A percentile compares a stretch with the other conserved stretches of the same genome.
These are phyloP conservation scores for Cupressus sempervirens DNA, from an alignment of 75 land plant species.

Conservation along the genomic window DNA sequence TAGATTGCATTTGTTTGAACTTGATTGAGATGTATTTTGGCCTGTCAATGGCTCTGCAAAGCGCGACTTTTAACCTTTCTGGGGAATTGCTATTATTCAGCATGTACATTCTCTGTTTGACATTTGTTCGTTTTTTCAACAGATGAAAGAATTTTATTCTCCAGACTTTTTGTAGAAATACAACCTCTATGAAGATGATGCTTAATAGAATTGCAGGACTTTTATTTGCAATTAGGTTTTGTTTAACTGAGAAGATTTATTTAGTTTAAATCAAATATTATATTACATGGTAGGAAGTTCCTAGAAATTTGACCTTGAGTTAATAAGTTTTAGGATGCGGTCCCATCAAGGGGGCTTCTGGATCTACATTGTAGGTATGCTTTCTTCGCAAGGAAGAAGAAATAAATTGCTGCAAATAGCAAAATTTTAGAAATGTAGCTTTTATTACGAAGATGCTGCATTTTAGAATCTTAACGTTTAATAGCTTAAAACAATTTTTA, in stretches of 20 bases:
- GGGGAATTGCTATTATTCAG: background rate
- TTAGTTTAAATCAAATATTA: no score
- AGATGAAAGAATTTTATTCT: background rate
- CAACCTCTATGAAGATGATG: background rate
- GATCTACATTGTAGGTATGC: background rate
- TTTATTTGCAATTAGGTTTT: no score
- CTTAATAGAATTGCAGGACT: background rate
- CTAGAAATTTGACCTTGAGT: no score
- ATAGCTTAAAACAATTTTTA: no score
- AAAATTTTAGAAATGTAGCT: background rate
- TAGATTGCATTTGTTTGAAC: background rate
- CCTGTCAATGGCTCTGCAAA: constrained; percentile 7
- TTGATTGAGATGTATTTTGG: constrained; percentile 6
- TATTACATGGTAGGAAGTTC: no score
- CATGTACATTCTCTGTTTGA: background rate
- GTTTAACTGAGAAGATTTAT: background rate
- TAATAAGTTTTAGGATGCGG: no score
- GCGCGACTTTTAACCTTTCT: background rate
- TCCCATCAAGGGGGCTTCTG: no score
- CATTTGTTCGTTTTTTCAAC: background rate
- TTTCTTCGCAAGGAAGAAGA: background rate
- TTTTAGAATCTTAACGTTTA: background rate
- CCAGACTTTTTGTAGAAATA: background rate
- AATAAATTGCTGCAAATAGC: background rate
- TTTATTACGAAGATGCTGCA: background rate